A percentile compares a stretch with the other conserved stretches of the same genome.
phyloP scores from a whole-genome alignment of 495 filamentous ascomycete species.

The Aspergillus incahuasiensis region DNA sequence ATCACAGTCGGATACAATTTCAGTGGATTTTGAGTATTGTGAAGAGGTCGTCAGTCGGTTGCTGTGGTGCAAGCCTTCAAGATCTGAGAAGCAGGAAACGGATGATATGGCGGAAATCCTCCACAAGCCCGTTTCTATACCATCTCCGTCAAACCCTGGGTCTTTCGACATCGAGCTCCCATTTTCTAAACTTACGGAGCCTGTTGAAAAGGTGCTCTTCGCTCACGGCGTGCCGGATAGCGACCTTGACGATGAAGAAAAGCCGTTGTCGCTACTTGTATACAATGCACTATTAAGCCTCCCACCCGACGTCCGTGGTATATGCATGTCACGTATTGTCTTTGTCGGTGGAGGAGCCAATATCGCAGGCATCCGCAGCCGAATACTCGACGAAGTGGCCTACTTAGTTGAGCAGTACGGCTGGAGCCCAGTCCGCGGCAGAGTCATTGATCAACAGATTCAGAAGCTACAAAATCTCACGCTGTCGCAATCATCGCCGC shows the following conservation, averaged over 20 bases:
- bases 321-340: slow-evolving; percentile 87
- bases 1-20: slow-evolving; percentile 24
- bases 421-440: slow-evolving; percentile 72
- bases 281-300: slow-evolving; percentile 71
- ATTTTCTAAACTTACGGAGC: slow-evolving; percentile 63
- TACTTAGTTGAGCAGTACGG: slow-evolving; percentile 57
- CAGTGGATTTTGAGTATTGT: slow-evolving; percentile 66
- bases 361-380: slow-evolving; percentile 74
- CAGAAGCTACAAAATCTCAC: slow-evolving; percentile 45
- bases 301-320: slow-evolving; percentile 72
- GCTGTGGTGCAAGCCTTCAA: slow-evolving; percentile 62
- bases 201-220: slow-evolving; percentile 74
- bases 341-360: slow-evolving; percentile 78
- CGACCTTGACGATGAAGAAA: slow-evolving; percentile 80
- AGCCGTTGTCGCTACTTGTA: slow-evolving; percentile 65
- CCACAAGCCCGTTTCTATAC: slow-evolving; percentile 33
- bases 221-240: slow-evolving; percentile 44
- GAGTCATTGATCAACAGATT: slow-evolving; percentile 52
- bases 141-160: slow-evolving; percentile 39
- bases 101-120: slow-evolving; percentile 3
- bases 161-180: slow-evolving; percentile 48
- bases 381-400: slow-evolving; percentile 71
- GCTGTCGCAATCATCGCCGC: slow-evolving; percentile 23
- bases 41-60: slow-evolving; percentile 71
- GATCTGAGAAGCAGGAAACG: background rate